Evolutionary conservation across 805 yeast species (phyloP).

Genomic region (Sungouiozyma ichnusensis): DNA sequence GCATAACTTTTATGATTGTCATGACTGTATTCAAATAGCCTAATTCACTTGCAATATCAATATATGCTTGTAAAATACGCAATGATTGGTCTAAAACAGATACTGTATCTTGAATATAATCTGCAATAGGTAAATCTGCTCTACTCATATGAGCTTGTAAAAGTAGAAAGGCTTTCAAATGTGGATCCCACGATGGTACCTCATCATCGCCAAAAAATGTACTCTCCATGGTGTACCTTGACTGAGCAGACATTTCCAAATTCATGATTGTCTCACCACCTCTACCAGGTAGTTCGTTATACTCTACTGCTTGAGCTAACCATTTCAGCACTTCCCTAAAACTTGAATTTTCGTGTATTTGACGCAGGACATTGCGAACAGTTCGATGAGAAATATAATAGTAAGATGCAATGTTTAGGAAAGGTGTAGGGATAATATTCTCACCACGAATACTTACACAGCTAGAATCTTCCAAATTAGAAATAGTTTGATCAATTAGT

Average conservation of each 20-base stretch:
- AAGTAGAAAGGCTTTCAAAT: conserved; percentile 65
- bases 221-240: conserved; percentile 54
- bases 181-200: conserved; percentile 73
- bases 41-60: conserved; percentile 79
- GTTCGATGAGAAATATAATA: conserved; percentile 91
- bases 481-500: conserved; percentile 59
- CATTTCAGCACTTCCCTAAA: conserved; percentile 39
- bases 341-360: conserved; percentile 32
- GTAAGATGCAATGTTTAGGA: conserved; percentile 75
- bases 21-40: conserved; percentile 59
- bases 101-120: conserved; percentile 86
- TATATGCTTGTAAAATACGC: conserved; percentile 86
- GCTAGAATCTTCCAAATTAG: conserved; percentile 56
- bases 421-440: conserved; percentile 60
- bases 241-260: conserved; percentile 66
- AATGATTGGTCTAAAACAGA: conserved; percentile 89
- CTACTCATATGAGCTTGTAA: conserved; percentile 80
- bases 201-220: conserved; percentile 48
- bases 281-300: conserved; percentile 79
- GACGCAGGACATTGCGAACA: conserved; percentile 53
- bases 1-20: conserved; percentile 60
- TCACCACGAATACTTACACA: conserved; percentile 48
- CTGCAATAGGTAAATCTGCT: conserved; percentile 82
- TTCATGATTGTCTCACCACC: conserved; percentile 88
- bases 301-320: conserved; percentile 54